These are phyloP conservation scores for Colletotrichum karsti DNA, from an alignment of 2,329 filamentous ascomycete species.

Conservation along the genomic window DNA sequence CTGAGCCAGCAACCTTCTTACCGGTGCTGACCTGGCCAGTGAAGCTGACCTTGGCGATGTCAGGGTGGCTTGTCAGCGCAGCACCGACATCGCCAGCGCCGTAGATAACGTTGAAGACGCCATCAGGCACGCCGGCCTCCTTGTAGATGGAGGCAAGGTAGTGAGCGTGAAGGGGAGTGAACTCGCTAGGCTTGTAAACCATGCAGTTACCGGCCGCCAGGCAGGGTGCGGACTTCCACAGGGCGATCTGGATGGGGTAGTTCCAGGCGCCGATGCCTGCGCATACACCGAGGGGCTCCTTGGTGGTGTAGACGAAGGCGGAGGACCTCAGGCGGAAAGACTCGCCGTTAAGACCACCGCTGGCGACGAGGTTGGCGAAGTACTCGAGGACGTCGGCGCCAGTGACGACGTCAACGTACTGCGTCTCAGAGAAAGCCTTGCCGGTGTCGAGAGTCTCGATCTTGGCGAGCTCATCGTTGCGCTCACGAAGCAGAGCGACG, in stretches of 20 bases:
- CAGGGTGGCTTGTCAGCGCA: slow-evolving; percentile 75
- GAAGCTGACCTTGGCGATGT: slow-evolving; percentile 79
- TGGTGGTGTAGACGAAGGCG: slow-evolving; percentile 84
- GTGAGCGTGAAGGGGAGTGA: slow-evolving; percentile 84
- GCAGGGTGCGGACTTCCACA: slow-evolving; percentile 90
- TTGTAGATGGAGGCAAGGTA: slow-evolving; percentile 79
- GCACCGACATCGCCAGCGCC: slow-evolving; percentile 82
- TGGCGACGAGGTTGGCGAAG: slow-evolving; percentile 82
- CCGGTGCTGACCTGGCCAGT: slow-evolving; percentile 48
- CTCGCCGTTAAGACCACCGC: slow-evolving; percentile 83
- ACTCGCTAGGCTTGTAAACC: slow-evolving; percentile 91
- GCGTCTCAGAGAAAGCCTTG: slow-evolving; percentile 86
- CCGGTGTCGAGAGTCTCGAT: slow-evolving; percentile 88
- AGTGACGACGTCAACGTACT: slow-evolving; percentile 82
- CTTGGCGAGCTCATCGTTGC: slow-evolving; percentile 81
- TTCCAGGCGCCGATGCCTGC: slow-evolving; percentile 92
- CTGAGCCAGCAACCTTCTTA: slow-evolving; percentile 79
- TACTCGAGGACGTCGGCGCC: slow-evolving; percentile 89
- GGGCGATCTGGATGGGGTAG: slow-evolving; percentile 88
- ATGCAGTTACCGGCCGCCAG: slow-evolving; percentile 88
- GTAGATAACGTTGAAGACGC: slow-evolving; percentile 89
- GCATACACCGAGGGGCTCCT: slow-evolving; percentile 84
- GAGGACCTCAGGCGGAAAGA: slow-evolving; percentile 77
- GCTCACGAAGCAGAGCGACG: slow-evolving; percentile 74
- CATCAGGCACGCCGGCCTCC: slow-evolving; percentile 81